These are phyloP conservation scores for Sporisorium exsertum DNA, from an alignment of 1,284 basidiomycete species.

Conservation along the genomic window DNA sequence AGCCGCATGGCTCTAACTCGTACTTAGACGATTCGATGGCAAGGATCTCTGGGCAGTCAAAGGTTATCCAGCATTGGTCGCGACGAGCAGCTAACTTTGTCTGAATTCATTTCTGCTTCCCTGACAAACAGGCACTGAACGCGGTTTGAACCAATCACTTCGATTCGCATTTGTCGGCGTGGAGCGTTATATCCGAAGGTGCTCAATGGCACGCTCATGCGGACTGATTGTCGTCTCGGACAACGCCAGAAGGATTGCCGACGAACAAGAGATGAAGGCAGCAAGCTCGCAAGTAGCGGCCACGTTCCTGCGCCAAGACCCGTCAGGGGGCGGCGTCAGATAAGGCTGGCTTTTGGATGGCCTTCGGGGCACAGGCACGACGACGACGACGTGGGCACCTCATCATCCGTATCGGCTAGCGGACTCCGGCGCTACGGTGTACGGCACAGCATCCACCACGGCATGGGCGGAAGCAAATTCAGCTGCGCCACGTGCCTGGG, in stretches of 20 bases:
- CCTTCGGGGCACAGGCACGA: neutral
- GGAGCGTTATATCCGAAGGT: neutral
- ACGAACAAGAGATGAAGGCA: neutral
- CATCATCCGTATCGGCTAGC: neutral
- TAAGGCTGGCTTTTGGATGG: neutral
- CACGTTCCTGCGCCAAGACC: neutral
- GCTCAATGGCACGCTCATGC: neutral
- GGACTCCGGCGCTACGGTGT: neutral
- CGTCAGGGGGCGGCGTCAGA: neutral
- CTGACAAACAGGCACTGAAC: neutral
- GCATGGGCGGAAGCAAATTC: conserved; percentile 1
- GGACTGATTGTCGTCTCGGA: neutral
- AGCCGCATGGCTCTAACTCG: neutral
- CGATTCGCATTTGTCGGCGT: neutral
- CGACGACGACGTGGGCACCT: neutral
- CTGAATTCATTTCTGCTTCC: neutral
- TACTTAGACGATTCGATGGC: neutral
- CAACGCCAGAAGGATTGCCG: neutral
- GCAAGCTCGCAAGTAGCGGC: neutral
- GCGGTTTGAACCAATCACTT: too few species aligned
- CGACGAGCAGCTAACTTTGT: neutral
- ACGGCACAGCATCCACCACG: neutral
- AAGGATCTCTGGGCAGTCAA: neutral
- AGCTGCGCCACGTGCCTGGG: conserved; percentile 18
- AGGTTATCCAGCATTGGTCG: neutral